Base-by-base conservation (phyloP, 148 eudicot species). In the Beta vulgaris region DNA sequence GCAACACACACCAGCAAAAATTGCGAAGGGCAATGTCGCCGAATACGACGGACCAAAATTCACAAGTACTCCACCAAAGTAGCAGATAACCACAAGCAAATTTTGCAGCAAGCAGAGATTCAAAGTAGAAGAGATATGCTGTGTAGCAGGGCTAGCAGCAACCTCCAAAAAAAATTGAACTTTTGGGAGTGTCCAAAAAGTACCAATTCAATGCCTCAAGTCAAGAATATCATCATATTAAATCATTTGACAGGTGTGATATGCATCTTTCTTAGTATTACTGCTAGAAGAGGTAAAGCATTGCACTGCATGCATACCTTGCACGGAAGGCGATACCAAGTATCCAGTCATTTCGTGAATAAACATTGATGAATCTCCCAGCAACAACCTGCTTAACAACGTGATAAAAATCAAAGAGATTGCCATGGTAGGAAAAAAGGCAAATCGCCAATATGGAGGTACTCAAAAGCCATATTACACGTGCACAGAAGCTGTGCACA, bases 261-360 rank as follows among this genome's bases (percentile, higher is more conserved):
- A n/a, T 19, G 10, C 58, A 53, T 53, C 25, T 53, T 23, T 19
- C 54, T 48, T 15, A 9, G 54, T 53, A 3, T 4, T 2, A 28
- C 72, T 73, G 68, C 67, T 19, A 43, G 28, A 18, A 42, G 34
- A 29, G 26, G 55, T 19, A 72, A 48, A 54, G 40, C 37, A 65
- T 36, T 4, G 1, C 31, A 53, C 43, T 34, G 28, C 29, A 53
- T 51, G 65, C 80, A 59, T 90, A 90, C 98, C 87, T 94, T 60
- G 99, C 97, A 70, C 99, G 99, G 81, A 95, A 95, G 60, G 99
- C 99, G 69, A 95, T 81, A 62, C 99, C 99, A 54, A 95, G 94
- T 77, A 87, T 95, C 99, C 99, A 95, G 84, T 92, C 99, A 79
- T 88, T 91, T 48, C 85, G 82, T 59, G 99, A 88, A 81, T 79